These are phyloP conservation scores for Thalassiosira mediterranea DNA, from an alignment of 352 stramenopile species.

Conservation along the genomic window DNA sequence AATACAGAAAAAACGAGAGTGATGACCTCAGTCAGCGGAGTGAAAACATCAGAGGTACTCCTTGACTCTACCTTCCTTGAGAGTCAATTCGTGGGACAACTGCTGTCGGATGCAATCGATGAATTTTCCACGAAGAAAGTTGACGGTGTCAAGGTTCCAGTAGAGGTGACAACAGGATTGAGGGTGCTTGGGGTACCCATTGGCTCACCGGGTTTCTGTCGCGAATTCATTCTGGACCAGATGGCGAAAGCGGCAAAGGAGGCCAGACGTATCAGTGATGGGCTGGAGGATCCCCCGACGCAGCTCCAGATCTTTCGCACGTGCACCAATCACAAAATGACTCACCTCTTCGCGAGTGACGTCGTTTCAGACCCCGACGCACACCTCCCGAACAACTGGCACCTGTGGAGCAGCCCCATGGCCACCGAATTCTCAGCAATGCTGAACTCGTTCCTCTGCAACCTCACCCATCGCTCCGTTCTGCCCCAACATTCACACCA, in stretches of 20 bases:
- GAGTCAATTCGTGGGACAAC: background rate
- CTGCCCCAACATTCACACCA: slow-evolving; percentile 11
- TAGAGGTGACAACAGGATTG: slow-evolving; percentile 1
- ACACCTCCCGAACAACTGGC: slow-evolving; percentile 11
- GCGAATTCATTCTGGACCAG: slow-evolving; percentile 1
- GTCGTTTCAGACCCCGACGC: slow-evolving; percentile 7
- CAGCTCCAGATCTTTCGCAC: slow-evolving; percentile 15
- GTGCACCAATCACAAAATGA: slow-evolving; percentile 32
- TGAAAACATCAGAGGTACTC: slow-evolving; percentile 8
- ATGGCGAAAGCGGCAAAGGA: background rate
- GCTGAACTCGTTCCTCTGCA: background rate
- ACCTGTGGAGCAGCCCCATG: slow-evolving; percentile 14
- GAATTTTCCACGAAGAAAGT: slow-evolving; percentile 1
- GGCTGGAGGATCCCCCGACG: slow-evolving; percentile 26
- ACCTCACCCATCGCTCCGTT: background rate
- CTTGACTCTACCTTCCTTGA: background rate
- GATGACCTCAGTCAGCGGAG: slow-evolving; percentile 3
- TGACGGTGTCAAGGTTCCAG: background rate
- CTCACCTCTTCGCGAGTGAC: slow-evolving; percentile 30
- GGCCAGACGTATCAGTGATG: background rate
- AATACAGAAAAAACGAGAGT: slow-evolving; percentile 36
- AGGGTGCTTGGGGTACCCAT: slow-evolving; percentile 17
- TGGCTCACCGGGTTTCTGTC: slow-evolving; percentile 10
- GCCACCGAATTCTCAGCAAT: slow-evolving; percentile 2
- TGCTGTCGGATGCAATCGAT: background rate